These are phyloP conservation scores for Rhodotorula kratochvilovae DNA, from an alignment of 768 basidiomycete species.

Conservation along the genomic window DNA sequence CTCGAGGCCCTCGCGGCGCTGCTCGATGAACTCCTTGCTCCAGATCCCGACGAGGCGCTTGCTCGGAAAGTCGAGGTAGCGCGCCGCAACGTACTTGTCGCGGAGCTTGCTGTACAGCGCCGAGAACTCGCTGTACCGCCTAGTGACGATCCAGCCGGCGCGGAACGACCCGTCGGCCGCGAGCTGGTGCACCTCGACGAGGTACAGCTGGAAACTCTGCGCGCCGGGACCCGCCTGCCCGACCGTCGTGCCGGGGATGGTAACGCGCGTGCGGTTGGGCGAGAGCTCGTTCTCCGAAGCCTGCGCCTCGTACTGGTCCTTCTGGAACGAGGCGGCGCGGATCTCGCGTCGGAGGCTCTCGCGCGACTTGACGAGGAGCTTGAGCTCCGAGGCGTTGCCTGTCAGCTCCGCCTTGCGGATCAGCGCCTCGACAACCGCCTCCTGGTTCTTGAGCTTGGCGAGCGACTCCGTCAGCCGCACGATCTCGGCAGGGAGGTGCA, in stretches of 20 bases:
- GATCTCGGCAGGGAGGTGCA: slow-evolving; percentile 83
- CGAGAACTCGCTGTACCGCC: slow-evolving; percentile 92
- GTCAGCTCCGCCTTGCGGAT: slow-evolving; percentile 93
- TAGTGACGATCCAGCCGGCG: slow-evolving; percentile 86
- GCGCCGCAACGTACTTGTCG: slow-evolving; percentile 65
- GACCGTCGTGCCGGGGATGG: slow-evolving; percentile 74
- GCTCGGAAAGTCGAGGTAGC: slow-evolving; percentile 79
- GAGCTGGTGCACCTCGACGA: slow-evolving; percentile 85
- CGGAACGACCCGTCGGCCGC: slow-evolving; percentile 67
- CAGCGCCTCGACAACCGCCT: slow-evolving; percentile 73
- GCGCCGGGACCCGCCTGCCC: slow-evolving; percentile 57
- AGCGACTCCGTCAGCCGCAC: slow-evolving; percentile 70
- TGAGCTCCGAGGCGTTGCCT: slow-evolving; percentile 79
- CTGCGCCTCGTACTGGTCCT: slow-evolving; percentile 87
- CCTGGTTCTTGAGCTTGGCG: slow-evolving; percentile 69
- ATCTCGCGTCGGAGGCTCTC: slow-evolving; percentile 75
- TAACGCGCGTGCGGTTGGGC: slow-evolving; percentile 75
- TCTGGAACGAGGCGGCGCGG: slow-evolving; percentile 80
- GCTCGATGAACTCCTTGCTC: slow-evolving; percentile 76
- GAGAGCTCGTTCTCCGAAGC: slow-evolving; percentile 82
- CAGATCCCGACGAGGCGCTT: slow-evolving; percentile 86
- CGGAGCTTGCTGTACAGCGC: slow-evolving; percentile 79
- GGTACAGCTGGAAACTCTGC: slow-evolving; percentile 52
- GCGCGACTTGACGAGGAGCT: slow-evolving; percentile 74
- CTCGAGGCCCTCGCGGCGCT: slow-evolving; percentile 70